Conservation (phyloP, 2,329 filamentous ascomycete species). For the Arthrobotrys megalospora region DNA sequence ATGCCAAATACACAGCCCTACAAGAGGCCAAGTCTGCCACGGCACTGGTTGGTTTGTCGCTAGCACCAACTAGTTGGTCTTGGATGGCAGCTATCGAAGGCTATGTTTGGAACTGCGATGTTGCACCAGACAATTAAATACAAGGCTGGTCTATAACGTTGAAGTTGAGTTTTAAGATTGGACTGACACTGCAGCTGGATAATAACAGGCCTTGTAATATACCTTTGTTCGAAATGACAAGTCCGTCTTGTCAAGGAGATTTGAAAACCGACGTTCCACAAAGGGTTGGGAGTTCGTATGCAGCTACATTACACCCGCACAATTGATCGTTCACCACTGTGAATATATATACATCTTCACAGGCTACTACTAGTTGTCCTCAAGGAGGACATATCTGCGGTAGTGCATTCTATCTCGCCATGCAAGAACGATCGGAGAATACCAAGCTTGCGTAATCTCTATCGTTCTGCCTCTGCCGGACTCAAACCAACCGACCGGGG, state of each 20-base stretch:
- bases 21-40: conserved; percentile 14
- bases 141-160: conserved; percentile 1
- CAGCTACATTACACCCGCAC: neutral
- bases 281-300: neutral
- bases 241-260: conserved; percentile 1
- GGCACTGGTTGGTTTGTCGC: neutral
- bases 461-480: conserved; percentile 1
- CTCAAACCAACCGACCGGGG: conserved; percentile 25
- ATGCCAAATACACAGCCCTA: conserved; percentile 4
- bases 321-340: too few relatives aligned
- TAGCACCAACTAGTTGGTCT: neutral
- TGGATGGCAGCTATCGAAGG: neutral
- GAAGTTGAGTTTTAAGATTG: conserved; percentile 10
- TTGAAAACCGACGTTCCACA: conserved; percentile 14
- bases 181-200: neutral
- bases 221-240: neutral
- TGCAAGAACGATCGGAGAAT: conserved; percentile 8
- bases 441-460: conserved; percentile 28
- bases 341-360: too few relatives aligned
- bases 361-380: too few relatives aligned
- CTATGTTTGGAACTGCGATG: conserved; percentile 28
- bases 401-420: neutral
- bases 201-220: neutral
- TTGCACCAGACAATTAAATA: conserved; percentile 18
- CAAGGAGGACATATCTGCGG: too few relatives aligned